Evolutionary conservation across 495 filamentous ascomycete genomes (phyloP), one percentile per base, ranked within the genome.

Genomic region (Evansstolkia leycettana): DNA sequence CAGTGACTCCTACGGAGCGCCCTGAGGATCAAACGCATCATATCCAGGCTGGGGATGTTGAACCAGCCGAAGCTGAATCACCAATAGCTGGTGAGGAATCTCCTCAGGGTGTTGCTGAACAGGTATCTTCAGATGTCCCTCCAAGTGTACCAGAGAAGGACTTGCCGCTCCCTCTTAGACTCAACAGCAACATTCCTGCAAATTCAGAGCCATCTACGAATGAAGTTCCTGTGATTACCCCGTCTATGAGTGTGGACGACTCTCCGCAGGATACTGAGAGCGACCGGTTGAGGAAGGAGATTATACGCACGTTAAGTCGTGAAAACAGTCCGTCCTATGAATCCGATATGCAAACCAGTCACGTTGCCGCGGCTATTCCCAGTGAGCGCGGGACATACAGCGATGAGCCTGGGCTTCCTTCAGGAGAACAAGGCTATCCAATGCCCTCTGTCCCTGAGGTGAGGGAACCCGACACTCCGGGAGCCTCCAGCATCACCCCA

Each of bases 261-360:
- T 70, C 65, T 1, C 55, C 67, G 9, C 64, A 78, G 32, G 69
- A 84, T 35, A 70, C 76, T 23, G 82, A 92, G 43, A 88, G 71
- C 44, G 86, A 93, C 39, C 69, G 75, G 34, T 55, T 92, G 33
- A 62, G 78, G 18, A 78, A 85, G 42, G 86, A 93, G 43, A 92
- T 92, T 23, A 82, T 87, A 17, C 74, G 72, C 24, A 81, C 75
- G n/a, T 55, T 90, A 9, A 85, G 70, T 44, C 69, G 75, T 7
- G 51, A 65, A 33, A 51, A 51, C 33, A 54, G 46, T 0, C 51
- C 54, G 5, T 57, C 60, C 3, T 48, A 65, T 6, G 53, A 56
- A 17, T 56, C 20, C 4, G 20, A 23, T 4, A 4, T 9, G 20
- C 20, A 4, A 23, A 9, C 20, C 9, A 9, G 20, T 5, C 9